Evolutionary conservation across 208 protist genomes (phyloP).

Genomic region (Spongospora subterranea): DNA sequence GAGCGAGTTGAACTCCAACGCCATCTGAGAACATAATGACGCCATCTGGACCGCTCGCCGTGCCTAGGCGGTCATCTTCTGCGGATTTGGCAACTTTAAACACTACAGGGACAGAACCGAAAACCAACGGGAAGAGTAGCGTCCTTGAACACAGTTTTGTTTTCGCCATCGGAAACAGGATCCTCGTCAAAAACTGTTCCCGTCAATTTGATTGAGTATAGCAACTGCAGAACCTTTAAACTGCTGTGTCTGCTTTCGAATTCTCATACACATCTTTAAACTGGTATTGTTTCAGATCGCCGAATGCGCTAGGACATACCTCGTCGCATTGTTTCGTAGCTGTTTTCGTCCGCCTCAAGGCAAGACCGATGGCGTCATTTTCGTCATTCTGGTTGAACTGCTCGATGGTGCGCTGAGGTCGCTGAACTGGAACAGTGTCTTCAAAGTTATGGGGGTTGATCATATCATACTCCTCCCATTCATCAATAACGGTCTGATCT

Average conservation of each 20-base stretch:
- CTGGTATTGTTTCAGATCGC: not conserved
- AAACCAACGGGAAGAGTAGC: not conserved
- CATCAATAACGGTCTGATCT: too few species aligned
- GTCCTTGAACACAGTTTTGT: constrained; percentile 32
- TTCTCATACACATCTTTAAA: not conserved
- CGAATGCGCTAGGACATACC: too few species aligned
- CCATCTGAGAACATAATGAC: not conserved
- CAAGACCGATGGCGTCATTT: too few species aligned
- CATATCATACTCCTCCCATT: too few species aligned
- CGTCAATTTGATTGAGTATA: constrained; percentile 8
- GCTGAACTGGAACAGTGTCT: too few species aligned
- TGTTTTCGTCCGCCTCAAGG: too few species aligned
- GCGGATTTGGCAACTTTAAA: not conserved
- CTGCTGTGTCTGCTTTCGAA: not conserved
- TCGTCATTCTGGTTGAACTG: too few species aligned
- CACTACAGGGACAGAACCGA: too few species aligned
- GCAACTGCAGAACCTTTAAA: not conserved
- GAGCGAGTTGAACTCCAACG: not conserved
- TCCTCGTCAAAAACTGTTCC: not conserved
- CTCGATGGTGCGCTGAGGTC: too few species aligned
- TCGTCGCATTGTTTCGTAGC: too few species aligned
- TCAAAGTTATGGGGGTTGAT: too few species aligned
- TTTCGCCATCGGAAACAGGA: constrained; percentile 3
- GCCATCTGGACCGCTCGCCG: constrained; percentile 17
- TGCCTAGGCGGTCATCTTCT: not conserved